phyloP scores from a whole-genome alignment of 176 grass and related monocot species.

The Tillandsia fasciculata region DNA sequence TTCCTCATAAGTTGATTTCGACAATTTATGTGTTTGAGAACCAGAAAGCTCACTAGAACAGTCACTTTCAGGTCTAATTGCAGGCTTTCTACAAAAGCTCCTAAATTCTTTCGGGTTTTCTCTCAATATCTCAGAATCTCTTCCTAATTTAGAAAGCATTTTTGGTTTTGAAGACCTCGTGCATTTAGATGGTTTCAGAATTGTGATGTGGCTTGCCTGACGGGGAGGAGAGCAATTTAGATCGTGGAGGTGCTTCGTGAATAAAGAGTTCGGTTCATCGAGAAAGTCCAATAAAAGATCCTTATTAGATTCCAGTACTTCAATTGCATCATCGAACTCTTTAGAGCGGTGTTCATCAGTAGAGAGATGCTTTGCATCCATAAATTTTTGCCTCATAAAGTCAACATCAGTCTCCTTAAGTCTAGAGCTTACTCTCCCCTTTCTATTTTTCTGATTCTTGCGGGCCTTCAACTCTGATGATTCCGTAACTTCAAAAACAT shows the following conservation, averaged over 20 bases:
- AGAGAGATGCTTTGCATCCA: constrained; percentile 64
- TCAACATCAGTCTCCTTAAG: constrained; percentile 36
- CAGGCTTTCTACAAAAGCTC: constrained; percentile 35
- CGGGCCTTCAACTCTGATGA: constrained; percentile 45
- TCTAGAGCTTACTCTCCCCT: constrained; percentile 28
- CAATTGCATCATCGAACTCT: constrained; percentile 73
- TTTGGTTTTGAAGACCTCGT: constrained; percentile 19
- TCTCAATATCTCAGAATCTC: constrained; percentile 22
- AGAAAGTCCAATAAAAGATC: constrained; percentile 86
- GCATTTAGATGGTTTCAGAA: constrained; percentile 69
- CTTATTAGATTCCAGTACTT: constrained; percentile 60
- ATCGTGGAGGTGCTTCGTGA: constrained; percentile 40
- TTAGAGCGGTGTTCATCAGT: constrained; percentile 55
- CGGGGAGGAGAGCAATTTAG: constrained; percentile 43
- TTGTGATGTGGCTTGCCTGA: constrained; percentile 59
- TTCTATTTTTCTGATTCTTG: constrained; percentile 28
- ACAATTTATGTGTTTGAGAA: constrained; percentile 52
- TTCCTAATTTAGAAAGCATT: constrained; percentile 19
- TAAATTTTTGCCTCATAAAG: constrained; percentile 68
- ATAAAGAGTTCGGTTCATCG: constrained; percentile 50
- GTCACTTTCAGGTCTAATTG: not conserved
- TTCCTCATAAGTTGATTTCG: constrained; percentile 40
- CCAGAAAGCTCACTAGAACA: constrained; percentile 7
- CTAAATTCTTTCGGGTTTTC: constrained; percentile 25
- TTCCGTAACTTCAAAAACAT: constrained; percentile 91